phyloP scores from a whole-genome alignment of 441 rosid genomes.

The Erysimum pusillum region DNA sequence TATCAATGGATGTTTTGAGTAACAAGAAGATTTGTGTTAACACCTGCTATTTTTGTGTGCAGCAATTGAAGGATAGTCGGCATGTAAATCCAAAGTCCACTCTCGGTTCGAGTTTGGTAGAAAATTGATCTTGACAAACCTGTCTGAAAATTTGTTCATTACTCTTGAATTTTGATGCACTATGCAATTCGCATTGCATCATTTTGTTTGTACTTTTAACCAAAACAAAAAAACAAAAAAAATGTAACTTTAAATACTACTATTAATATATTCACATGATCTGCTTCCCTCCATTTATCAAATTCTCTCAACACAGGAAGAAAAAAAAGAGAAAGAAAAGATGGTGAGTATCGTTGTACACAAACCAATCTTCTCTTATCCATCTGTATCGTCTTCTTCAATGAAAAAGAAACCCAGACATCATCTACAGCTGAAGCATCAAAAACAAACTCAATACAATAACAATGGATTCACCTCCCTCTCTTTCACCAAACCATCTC shows the following conservation, averaged over 20 bases:
- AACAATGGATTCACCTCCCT: slow-evolving; percentile 40
- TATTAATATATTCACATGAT: not conserved
- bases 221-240: not conserved
- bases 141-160: slow-evolving; percentile 28
- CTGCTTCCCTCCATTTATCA: slow-evolving; percentile 30
- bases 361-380: slow-evolving; percentile 43
- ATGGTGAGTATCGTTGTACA: slow-evolving; percentile 49
- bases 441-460: slow-evolving; percentile 21
- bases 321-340: slow-evolving; percentile 13
- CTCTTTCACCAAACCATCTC: slow-evolving; percentile 60
- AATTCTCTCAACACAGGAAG: not conserved
- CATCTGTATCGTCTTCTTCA: slow-evolving; percentile 45
- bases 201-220: slow-evolving; percentile 33
- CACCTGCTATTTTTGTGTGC: slow-evolving; percentile 8
- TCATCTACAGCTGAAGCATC: slow-evolving; percentile 41
- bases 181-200: slow-evolving; percentile 21
- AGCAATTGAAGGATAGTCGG: slow-evolving; percentile 44
- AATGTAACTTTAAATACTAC: not conserved
- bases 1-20: not conserved
- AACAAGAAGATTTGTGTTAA: slow-evolving; percentile 10
- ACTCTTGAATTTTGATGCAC: slow-evolving; percentile 31
- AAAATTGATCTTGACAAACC: slow-evolving; percentile 30
- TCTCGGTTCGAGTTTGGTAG: slow-evolving; percentile 35
- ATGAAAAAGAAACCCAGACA: slow-evolving; percentile 52
- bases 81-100: slow-evolving; percentile 41